A percentile compares a stretch with the other conserved stretches of the same genome.
Conservation (phyloP, 306 rosid genomes). For the Psophocarpus tetragonolobus region DNA sequence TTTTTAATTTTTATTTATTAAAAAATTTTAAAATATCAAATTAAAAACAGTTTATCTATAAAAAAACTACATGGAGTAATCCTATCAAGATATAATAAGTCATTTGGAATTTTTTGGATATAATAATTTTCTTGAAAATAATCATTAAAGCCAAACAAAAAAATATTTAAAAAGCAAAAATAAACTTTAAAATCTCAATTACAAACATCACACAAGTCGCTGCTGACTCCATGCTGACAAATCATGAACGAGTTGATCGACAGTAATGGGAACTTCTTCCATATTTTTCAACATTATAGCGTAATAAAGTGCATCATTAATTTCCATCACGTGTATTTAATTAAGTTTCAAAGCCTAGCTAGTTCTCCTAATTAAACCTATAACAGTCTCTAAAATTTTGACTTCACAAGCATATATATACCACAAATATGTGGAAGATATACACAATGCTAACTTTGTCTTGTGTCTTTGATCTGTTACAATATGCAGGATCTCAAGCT, state of each 20-base stretch:
- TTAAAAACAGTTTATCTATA: no score
- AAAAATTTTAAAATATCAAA: no score
- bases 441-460: background rate
- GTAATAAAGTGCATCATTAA: background rate
- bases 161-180: no score
- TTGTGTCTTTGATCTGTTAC: background rate
- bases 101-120: no score
- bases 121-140: no score
- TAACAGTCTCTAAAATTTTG: background rate
- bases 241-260: background rate
- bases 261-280: background rate
- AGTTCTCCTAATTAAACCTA: background rate
- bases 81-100: no score
- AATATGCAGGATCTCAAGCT: constrained; percentile 20
- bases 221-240: no score
- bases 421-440: background rate
- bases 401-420: background rate
- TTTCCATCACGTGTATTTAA: background rate
- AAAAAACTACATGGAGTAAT: no score
- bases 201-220: background rate
- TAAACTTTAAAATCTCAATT: no score
- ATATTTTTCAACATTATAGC: background rate
- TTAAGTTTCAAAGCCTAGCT: background rate
- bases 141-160: no score
- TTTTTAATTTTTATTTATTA: no score